These are phyloP conservation scores for Sisymbrium altissimum DNA, from an alignment of 345 rosid genomes.

Conservation along the genomic window DNA sequence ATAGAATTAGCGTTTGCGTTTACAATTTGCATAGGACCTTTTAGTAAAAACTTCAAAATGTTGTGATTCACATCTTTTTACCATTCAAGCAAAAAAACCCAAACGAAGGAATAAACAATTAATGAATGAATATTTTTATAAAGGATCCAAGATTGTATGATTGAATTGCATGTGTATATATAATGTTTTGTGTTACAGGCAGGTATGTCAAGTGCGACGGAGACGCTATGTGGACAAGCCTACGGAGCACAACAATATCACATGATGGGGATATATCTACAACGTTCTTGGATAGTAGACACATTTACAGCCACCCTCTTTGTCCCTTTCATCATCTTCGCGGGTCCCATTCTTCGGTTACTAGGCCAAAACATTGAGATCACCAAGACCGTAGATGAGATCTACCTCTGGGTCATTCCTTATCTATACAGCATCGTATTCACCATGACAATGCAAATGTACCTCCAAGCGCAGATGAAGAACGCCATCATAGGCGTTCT, in stretches of 20 bases:
- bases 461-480: slow-evolving; percentile 53
- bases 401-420: slow-evolving; percentile 58
- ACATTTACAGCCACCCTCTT: slow-evolving; percentile 33
- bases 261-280: slow-evolving; percentile 59
- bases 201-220: slow-evolving; percentile 63
- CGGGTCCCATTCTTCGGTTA: slow-evolving; percentile 40
- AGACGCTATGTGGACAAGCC: slow-evolving; percentile 63
- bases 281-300: slow-evolving; percentile 55
- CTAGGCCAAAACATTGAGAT: slow-evolving; percentile 42
- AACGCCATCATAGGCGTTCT: slow-evolving; percentile 47
- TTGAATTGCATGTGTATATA: not conserved
- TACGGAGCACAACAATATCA: slow-evolving; percentile 58
- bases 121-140: not conserved
- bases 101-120: not conserved
- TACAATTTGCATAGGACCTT: not conserved
- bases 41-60: not conserved
- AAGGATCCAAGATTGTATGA: not conserved
- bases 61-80: not conserved
- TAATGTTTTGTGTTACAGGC: slow-evolving; percentile 27
- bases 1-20: not conserved
- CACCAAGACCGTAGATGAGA: slow-evolving; percentile 38
- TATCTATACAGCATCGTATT: slow-evolving; percentile 37
- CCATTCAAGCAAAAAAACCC: not conserved
- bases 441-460: slow-evolving; percentile 49
- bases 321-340: slow-evolving; percentile 41